Base-by-base conservation (phyloP, 371 early-diverging fungal genomes). In the Circinella umbellata region DNA sequence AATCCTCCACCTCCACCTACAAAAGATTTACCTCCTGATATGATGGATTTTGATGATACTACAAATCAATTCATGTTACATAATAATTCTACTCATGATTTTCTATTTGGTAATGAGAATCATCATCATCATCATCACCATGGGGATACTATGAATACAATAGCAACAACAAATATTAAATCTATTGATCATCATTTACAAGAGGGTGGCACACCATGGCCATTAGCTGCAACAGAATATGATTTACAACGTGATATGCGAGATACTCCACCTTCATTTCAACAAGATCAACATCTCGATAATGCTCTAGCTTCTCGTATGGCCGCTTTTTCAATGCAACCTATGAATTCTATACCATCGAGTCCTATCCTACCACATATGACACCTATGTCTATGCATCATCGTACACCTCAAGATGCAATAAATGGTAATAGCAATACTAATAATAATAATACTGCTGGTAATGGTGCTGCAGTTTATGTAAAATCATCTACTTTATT, bases 361-460 rank as follows among this genome's bases (percentile, higher is more conserved):
- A 75, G 75, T 37, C 75, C 75, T 10, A 69, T 61, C 5, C 27
- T 70, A 59, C 54, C 68, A 10, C 65, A 64, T 38, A 64, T 64
- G 65, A 18, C 65, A 18, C 53, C 65, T n/a, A 64, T 64, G 65
- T 64, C 65, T 6, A 64, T 64, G 65, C 65, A 64, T 53, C 36
- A 64, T 53, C 65, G 53, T 27, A 66, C 75, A 34, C 57, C 42
- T 11, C 42, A 53, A 53, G 53, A 53, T 18, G 53, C 53, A 15
- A 53, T 53, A 15, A 53, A 53, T 15, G 20, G 15, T 15, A 42
- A 27, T 27, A 27, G 3, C 47, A 15, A 47, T 47, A 15, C 0
- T 47, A 47, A 11, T 47, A 15, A 9, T 47, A 47, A 11, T 47
- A 9, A 47, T 47, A 47, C 9, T 15, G 47, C 47, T 47, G 15